Evolutionary conservation across 1,284 basidiomycete genomes (phyloP).

Genomic region (Somion occarium): DNA sequence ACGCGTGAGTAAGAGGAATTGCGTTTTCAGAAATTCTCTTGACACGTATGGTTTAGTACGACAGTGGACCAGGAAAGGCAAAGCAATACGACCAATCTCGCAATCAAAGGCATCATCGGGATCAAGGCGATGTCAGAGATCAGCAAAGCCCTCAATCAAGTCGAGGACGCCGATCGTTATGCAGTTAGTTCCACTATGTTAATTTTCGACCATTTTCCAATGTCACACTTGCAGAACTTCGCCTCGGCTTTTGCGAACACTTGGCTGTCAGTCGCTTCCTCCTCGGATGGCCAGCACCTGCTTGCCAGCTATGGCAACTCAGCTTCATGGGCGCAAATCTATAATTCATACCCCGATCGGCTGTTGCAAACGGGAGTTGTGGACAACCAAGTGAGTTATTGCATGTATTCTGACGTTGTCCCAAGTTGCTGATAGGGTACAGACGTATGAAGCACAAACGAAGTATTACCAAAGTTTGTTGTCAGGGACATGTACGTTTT

Average conservation of each 20-base stretch:
- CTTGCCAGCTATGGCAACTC: conserved; percentile 37
- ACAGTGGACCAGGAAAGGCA: conserved; percentile 41
- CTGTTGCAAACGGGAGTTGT: conserved; percentile 34
- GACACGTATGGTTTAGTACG: conserved; percentile 34
- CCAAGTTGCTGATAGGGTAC: background rate
- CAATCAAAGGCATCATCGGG: conserved; percentile 44
- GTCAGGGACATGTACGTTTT: background rate
- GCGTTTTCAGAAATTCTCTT: conserved; percentile 28
- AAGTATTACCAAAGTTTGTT: background rate
- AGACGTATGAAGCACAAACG: background rate
- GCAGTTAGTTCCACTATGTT: background rate
- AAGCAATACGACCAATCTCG: conserved; percentile 72
- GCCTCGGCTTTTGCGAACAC: conserved; percentile 18
- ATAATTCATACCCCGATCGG: conserved; percentile 64
- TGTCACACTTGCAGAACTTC: conserved; percentile 2
- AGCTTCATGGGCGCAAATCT: conserved; percentile 51
- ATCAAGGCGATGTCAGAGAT: conserved; percentile 9
- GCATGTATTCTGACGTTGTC: background rate
- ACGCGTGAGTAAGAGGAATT: conserved; percentile 36
- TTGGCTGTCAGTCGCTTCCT: conserved; percentile 29
- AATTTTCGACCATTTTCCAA: background rate
- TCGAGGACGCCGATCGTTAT: conserved; percentile 17
- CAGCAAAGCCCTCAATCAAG: background rate
- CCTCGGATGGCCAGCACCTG: conserved; percentile 31
- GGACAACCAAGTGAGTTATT: conserved; percentile 15